These are phyloP conservation scores for Colletotrichum cordylinicola DNA, from an alignment of 2,329 filamentous ascomycete genomes.

Conservation along the genomic window DNA sequence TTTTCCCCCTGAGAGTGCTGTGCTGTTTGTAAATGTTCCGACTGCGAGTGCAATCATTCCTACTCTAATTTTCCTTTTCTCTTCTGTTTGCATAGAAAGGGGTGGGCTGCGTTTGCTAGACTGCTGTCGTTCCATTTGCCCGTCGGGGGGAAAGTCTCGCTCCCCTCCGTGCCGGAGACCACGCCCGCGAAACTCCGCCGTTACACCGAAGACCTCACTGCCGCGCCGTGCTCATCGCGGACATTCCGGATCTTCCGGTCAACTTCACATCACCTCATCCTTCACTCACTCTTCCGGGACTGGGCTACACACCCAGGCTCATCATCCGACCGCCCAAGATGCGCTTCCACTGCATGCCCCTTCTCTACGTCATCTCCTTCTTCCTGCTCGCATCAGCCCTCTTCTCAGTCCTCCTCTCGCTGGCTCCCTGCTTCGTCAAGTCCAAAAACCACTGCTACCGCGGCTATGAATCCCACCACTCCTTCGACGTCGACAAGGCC, in stretches of 20 bases:
- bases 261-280: neutral
- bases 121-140: neutral
- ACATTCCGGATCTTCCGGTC: neutral
- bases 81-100: neutral
- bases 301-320: neutral
- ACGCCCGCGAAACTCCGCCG: neutral
- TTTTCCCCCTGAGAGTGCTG: neutral
- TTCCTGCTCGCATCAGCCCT: slow-evolving; percentile 25
- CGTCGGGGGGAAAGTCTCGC: neutral
- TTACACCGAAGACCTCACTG: slow-evolving; percentile 3
- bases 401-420: slow-evolving; percentile 28
- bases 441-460: slow-evolving; percentile 31
- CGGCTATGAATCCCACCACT: slow-evolving; percentile 40
- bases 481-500: slow-evolving; percentile 45
- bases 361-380: slow-evolving; percentile 22
- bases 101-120: neutral
- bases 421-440: slow-evolving; percentile 28
- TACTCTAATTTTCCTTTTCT: neutral
- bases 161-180: slow-evolving; percentile 3
- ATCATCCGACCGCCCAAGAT: neutral
- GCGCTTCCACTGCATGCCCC: slow-evolving; percentile 20
- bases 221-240: neutral
- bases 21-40: neutral
- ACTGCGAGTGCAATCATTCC: neutral
- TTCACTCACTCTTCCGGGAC: neutral